Base-by-base conservation (phyloP, 768 basidiomycete genomes). In the Russula abietina region DNA sequence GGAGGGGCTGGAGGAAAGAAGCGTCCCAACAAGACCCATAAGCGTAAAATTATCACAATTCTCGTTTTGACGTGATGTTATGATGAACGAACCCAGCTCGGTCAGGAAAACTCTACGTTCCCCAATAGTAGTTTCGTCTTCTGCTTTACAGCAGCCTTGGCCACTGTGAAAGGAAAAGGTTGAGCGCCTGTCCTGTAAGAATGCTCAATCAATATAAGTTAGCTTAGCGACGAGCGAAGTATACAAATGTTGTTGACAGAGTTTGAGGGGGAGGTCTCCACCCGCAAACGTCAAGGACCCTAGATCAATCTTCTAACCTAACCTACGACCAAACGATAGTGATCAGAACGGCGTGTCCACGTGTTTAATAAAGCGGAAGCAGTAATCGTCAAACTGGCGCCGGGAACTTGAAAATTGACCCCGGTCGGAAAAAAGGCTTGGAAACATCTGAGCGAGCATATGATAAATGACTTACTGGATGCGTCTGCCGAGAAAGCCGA, bases 61-160 rank as follows among this genome's bases (percentile, higher is more conserved):
- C 41, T 66, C 48, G 39, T 66, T 66, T 56, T 64, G 65, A 49
- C 50, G 39, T 60, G 65, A 64, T 66, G 58, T 64, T 48, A 43
- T 66, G 62, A 66, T 66, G 65, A 59, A 63, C 32, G 63, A 55
- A 65, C 55, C 32, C 48, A 65, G 55, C 7, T 4, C 28, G 28
- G 28, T 48, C 41, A 43, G 54, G 39, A 9, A n/a, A n/a, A 16
- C 38, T 52, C n/a, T 36, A 12, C 19, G 50, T 45, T 62, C 58
- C 57, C 62, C n/a, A n/a, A n/a, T n/a, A 53, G 38, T 24, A 39
- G 4, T 30, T 30, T 54, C 28, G 32, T 5, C 14, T 58, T 59
- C 58, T 17, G 38, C 53, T 28, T 52, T 57, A 43, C 24, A 32
- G 19, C 22, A n/a, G n/a, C n/a, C n/a, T 32, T 1, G 38, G 48